Evolutionary conservation across 1,139 yeast species (phyloP).

Genomic region (Suhomyces chickasaworum): DNA sequence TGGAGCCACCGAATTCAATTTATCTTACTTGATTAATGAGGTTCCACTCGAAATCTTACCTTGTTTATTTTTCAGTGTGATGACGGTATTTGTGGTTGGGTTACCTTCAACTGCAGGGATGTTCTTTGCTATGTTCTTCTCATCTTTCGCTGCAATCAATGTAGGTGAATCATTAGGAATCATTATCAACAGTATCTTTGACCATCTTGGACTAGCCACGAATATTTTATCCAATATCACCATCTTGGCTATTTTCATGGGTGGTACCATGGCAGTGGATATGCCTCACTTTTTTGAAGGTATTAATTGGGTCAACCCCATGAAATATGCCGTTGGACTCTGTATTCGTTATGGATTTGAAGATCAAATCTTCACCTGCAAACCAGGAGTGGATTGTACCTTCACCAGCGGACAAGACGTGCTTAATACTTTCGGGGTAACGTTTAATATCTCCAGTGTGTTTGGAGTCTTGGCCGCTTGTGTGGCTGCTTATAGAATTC

Average conservation of each 20-base stretch:
- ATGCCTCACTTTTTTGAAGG: slow-evolving; percentile 72
- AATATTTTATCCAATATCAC: slow-evolving; percentile 65
- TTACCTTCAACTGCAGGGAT: slow-evolving; percentile 68
- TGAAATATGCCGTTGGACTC: slow-evolving; percentile 67
- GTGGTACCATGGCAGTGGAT: slow-evolving; percentile 79
- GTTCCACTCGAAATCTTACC: slow-evolving; percentile 72
- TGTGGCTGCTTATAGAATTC: slow-evolving; percentile 34
- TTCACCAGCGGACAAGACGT: slow-evolving; percentile 54
- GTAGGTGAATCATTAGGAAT: slow-evolving; percentile 87
- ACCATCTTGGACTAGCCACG: slow-evolving; percentile 78
- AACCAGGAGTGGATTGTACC: slow-evolving; percentile 32
- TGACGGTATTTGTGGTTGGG: slow-evolving; percentile 71
- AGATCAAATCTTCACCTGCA: slow-evolving; percentile 21
- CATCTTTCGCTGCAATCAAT: slow-evolving; percentile 57
- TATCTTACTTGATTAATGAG: slow-evolving; percentile 66
- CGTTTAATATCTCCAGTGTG: slow-evolving; percentile 15
- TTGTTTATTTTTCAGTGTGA: slow-evolving; percentile 56
- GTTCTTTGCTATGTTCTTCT: slow-evolving; percentile 66
- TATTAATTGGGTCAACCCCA: slow-evolving; percentile 71
- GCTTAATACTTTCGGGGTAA: slow-evolving; percentile 44
- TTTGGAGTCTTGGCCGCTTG: slow-evolving; percentile 43
- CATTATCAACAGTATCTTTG: slow-evolving; percentile 69
- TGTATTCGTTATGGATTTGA: slow-evolving; percentile 39
- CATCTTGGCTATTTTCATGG: slow-evolving; percentile 76
- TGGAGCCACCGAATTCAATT: slow-evolving; percentile 65